Percentiles rank a stretch among this genome's conserved stretches.
Conservation (phyloP, 2,329 filamentous ascomycete genomes). For the Fusarium ambrosium region DNA sequence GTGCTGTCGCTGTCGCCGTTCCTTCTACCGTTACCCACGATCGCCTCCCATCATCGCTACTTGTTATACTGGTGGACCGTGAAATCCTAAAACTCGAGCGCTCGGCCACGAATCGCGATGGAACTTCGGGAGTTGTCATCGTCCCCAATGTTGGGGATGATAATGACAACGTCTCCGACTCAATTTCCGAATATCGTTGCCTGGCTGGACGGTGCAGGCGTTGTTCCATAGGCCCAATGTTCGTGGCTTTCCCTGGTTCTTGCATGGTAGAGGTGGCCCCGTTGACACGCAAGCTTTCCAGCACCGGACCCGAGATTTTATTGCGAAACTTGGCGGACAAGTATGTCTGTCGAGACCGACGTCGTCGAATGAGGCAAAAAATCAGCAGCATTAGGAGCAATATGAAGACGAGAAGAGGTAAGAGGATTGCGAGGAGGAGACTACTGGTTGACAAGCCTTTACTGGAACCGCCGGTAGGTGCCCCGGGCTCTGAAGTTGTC, state of each 20-base stretch:
- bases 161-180: constrained; percentile 41
- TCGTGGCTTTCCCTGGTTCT: constrained; percentile 37
- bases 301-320: constrained; percentile 52
- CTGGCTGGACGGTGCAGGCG: constrained; percentile 31
- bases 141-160: constrained; percentile 48
- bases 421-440: constrained; percentile 59
- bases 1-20: constrained; percentile 37
- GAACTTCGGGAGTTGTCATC: constrained; percentile 41
- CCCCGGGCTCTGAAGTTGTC: constrained; percentile 29
- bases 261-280: constrained; percentile 43
- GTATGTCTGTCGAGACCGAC: constrained; percentile 47
- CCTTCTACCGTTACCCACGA: constrained; percentile 55
- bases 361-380: constrained; percentile 52
- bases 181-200: constrained; percentile 42
- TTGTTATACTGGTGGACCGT: constrained; percentile 37
- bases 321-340: constrained; percentile 48
- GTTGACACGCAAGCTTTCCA: constrained; percentile 47
- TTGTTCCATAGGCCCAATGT: constrained; percentile 12
- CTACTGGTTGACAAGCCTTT: constrained; percentile 49
- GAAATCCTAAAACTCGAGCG: constrained; percentile 39
- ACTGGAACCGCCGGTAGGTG: constrained; percentile 26
- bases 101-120: constrained; percentile 43
- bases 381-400: constrained; percentile 51
- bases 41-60: constrained; percentile 45
- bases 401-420: constrained; percentile 57